Evolutionary conservation across 1,284 basidiomycete genomes (phyloP).

Genomic region (Puccinia triticina): DNA sequence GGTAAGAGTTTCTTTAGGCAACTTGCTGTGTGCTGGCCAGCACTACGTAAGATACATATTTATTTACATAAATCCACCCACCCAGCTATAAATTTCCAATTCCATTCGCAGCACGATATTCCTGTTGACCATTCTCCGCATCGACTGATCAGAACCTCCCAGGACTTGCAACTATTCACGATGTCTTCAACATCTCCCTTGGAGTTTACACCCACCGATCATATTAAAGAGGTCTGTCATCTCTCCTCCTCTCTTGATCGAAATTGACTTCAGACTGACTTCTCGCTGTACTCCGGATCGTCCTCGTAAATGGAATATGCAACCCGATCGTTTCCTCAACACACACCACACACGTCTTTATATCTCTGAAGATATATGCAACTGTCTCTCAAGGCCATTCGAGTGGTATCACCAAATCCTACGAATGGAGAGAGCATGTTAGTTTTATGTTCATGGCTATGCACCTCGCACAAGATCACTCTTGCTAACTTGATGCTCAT

Average conservation of each 20-base stretch:
- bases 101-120: no score
- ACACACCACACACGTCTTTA: background rate
- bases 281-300: background rate
- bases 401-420: slow-evolving; percentile 34
- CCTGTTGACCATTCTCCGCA: background rate
- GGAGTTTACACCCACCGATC: slow-evolving; percentile 32
- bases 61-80: no score
- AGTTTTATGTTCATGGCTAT: background rate
- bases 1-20: no score
- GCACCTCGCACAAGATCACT: background rate
- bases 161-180: background rate
- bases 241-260: background rate
- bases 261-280: background rate
- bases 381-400: slow-evolving; percentile 15
- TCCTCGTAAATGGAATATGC: background rate
- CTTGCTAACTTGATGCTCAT: background rate
- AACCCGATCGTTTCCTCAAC: background rate
- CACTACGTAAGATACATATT: no score
- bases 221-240: slow-evolving; percentile 35
- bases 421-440: slow-evolving; percentile 49
- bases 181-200: slow-evolving; percentile 14
- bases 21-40: no score
- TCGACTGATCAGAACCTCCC: no score
- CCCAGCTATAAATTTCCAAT: no score
- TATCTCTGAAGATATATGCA: slow-evolving; percentile 17